These are phyloP conservation scores for Byssothecium circinans DNA, from an alignment of 2,329 filamentous ascomycete species.

Conservation along the genomic window DNA sequence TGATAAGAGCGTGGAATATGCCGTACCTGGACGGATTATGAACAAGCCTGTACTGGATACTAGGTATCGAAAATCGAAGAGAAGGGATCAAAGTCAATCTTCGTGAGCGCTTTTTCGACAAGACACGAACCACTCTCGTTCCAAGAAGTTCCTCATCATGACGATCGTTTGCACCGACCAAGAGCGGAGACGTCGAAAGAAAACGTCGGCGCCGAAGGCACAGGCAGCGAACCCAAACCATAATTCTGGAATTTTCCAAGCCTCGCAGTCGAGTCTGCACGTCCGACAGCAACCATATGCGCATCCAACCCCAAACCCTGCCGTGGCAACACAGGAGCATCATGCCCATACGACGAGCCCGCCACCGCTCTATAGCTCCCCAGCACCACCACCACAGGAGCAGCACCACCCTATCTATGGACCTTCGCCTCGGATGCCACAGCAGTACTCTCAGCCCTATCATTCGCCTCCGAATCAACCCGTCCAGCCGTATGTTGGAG, in stretches of 20 bases:
- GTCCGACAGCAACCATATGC: conserved; percentile 12
- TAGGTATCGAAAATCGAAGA: background rate
- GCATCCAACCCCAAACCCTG: conserved; percentile 1
- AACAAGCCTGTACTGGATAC: background rate
- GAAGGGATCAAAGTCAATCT: background rate
- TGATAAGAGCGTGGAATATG: too few species aligned
- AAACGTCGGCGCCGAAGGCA: conserved; percentile 20
- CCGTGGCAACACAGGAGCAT: conserved; percentile 18
- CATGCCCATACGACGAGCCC: conserved; percentile 8
- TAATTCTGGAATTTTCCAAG: conserved; percentile 16
- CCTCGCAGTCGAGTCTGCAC: conserved; percentile 16
- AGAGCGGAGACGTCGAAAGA: conserved; percentile 26
- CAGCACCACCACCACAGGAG: conserved; percentile 1
- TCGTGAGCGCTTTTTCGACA: background rate
- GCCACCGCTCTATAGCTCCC: background rate
- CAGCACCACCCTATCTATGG: conserved; percentile 24
- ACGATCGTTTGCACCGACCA: conserved; percentile 14
- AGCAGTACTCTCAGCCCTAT: conserved; percentile 17
- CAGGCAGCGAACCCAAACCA: conserved; percentile 18
- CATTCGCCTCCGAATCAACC: conserved; percentile 18
- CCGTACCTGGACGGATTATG: background rate
- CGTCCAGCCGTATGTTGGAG: conserved; percentile 18
- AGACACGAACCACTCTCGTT: background rate
- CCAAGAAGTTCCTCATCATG: conserved; percentile 11
- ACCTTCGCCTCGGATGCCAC: conserved; percentile 18